Evolutionary conservation across 1,284 basidiomycete genomes (phyloP).

Genomic region (Gastroboletus turbinatus): DNA sequence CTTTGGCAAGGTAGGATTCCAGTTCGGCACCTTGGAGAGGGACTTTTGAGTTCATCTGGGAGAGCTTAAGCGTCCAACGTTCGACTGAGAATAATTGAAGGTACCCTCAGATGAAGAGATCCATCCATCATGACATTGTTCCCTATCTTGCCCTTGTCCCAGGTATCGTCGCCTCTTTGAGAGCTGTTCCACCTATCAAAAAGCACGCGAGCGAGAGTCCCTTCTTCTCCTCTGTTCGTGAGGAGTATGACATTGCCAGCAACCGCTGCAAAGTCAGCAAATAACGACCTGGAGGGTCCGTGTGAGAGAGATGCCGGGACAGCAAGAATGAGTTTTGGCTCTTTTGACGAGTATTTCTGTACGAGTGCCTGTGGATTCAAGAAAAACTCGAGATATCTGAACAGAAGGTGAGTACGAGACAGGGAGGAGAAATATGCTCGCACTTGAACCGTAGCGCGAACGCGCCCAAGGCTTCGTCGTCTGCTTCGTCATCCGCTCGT

Average conservation of each 20-base stretch:
- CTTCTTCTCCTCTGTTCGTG: slow-evolving; percentile 76
- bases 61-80: slow-evolving; percentile 12
- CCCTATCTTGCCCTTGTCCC: slow-evolving; percentile 89
- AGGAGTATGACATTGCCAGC: slow-evolving; percentile 85
- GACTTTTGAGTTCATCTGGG: slow-evolving; percentile 84
- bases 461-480: slow-evolving; percentile 75
- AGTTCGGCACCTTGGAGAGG: slow-evolving; percentile 86
- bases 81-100: slow-evolving; percentile 15
- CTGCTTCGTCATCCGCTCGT: slow-evolving; percentile 62
- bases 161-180: slow-evolving; percentile 77
- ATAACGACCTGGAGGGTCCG: slow-evolving; percentile 85
- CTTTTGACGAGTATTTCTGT: slow-evolving; percentile 79
- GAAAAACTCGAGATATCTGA: slow-evolving; percentile 88
- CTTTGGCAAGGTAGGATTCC: slow-evolving; percentile 76
- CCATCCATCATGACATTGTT: slow-evolving; percentile 78
- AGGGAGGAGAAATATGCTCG: slow-evolving; percentile 13
- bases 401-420: slow-evolving; percentile 5
- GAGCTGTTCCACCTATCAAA: slow-evolving; percentile 85
- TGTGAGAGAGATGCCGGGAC: slow-evolving; percentile 92
- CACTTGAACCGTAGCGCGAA: slow-evolving; percentile 76
- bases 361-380: slow-evolving; percentile 78
- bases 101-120: slow-evolving; percentile 63
- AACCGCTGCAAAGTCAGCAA: slow-evolving; percentile 79
- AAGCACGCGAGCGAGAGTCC: slow-evolving; percentile 76
- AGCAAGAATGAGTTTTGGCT: slow-evolving; percentile 92